A percentile compares a stretch with the other conserved stretches of the same genome.
These are phyloP conservation scores for Paecilomyces fulvus DNA, from an alignment of 2,329 filamentous ascomycete species.

Conservation along the genomic window DNA sequence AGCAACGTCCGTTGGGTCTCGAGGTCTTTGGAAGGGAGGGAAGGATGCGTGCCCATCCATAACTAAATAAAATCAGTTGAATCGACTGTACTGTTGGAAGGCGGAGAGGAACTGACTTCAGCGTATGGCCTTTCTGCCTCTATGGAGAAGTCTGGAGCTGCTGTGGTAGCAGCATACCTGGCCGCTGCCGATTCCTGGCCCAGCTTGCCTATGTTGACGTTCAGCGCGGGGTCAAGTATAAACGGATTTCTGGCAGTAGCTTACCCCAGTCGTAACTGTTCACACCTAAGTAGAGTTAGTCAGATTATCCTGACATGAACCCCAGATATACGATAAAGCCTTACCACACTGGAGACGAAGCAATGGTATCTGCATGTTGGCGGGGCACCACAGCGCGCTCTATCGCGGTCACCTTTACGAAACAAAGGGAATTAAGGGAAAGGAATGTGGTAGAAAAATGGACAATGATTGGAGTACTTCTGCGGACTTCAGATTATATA, in stretches of 20 bases:
- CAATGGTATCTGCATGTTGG: constrained; percentile 65
- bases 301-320: background rate
- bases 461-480: background rate
- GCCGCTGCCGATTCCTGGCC: constrained; percentile 81
- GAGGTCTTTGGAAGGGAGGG: constrained; percentile 85
- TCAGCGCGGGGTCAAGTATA: constrained; percentile 23
- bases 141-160: constrained; percentile 64
- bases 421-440: constrained; percentile 2
- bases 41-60: constrained; percentile 99
- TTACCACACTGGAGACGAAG: constrained; percentile 62
- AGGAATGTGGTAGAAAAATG: background rate
- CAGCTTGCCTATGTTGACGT: constrained; percentile 58
- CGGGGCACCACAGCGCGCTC: background rate
- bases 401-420: background rate
- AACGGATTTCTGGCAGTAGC: constrained; percentile 16
- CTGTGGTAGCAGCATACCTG: constrained; percentile 78
- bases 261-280: constrained; percentile 97
- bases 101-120: constrained; percentile 51
- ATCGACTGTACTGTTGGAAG: constrained; percentile 3
- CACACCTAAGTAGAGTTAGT: constrained; percentile 53
- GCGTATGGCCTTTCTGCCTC: constrained; percentile 87
- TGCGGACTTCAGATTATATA: background rate
- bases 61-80: constrained; percentile 48
- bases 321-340: constrained; percentile 7
- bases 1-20: constrained; percentile 75